Base-by-base conservation (phyloP, 129 eudicot genomes). In the Scalesia atractyloides region DNA sequence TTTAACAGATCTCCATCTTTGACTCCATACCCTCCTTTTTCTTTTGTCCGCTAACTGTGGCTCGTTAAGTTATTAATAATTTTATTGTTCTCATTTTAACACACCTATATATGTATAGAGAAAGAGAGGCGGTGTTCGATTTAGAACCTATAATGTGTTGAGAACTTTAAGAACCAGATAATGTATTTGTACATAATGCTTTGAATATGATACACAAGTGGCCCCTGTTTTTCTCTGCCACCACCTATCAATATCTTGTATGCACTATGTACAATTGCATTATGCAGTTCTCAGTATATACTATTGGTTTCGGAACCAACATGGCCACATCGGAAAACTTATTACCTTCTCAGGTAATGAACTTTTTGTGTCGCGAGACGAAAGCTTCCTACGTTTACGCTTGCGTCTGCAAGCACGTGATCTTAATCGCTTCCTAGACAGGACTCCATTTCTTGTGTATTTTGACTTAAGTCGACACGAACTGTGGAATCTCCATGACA, bases 341-440 rank as follows among this genome's bases (percentile, higher is more conserved):
- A 26, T 43, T 70, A 77, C 82, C 82, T 51, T 70, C 36, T 50
- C 58, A 50, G 47, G 58, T 61, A 37, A 50, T 13, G 66, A 77
- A 77, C 30, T 20, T 18, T 78, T 50, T 77, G 66, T 15, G 64
- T 64, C 78, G n/a, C 68, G 82, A 54, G 73, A 73, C 59, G 79
- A 66, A 72, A 79, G 67, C 50, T 75, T 70, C 84, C 84, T 85
- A 39, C 80, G 86, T 64, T 82, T 85, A 72, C 80, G 76, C 17
- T 71, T 78, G 48, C 86, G 91, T 79, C 73, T 82, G 88, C 90
- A 79, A 71, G 84, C 76, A 66, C 57, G 79, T 72, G 68, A 72
- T 73, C 98, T 83, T 67, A 6, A n/a, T 67, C 85, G 91, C 83
- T 92, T 89, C 78, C 78, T 58, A 68, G 79, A 8, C 73, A 50